Evolutionary conservation across 2,329 filamentous ascomycete genomes (phyloP).

Genomic region (Venturia nashicola): DNA sequence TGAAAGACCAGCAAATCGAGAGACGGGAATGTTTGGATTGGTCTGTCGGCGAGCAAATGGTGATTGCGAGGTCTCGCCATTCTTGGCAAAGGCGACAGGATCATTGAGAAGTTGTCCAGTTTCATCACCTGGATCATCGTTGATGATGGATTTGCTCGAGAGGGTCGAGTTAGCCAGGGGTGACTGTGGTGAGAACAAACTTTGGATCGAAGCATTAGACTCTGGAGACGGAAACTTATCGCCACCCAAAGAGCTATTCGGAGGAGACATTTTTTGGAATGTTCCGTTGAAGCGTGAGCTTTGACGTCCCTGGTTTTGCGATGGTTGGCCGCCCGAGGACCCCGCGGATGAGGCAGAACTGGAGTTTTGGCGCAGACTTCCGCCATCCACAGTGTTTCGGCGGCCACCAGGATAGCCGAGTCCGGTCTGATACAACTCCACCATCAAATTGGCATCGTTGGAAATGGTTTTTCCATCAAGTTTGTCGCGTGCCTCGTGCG

Average conservation of each 20-base stretch:
- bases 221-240: slow-evolving; percentile 44
- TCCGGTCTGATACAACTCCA: slow-evolving; percentile 38
- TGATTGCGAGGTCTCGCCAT: slow-evolving; percentile 36
- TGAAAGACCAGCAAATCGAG: slow-evolving; percentile 56
- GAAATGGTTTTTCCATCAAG: slow-evolving; percentile 49
- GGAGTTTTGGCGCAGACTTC: slow-evolving; percentile 28
- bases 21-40: slow-evolving; percentile 57
- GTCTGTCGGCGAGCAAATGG: slow-evolving; percentile 52
- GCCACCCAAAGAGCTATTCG: slow-evolving; percentile 40
- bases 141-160: slow-evolving; percentile 61
- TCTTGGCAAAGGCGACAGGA: slow-evolving; percentile 62
- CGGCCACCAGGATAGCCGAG: slow-evolving; percentile 30
- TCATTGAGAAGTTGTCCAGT: slow-evolving; percentile 61
- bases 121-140: slow-evolving; percentile 56
- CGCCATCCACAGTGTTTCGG: slow-evolving; percentile 43
- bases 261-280: slow-evolving; percentile 51
- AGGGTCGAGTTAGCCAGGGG: slow-evolving; percentile 57
- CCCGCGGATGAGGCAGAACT: slow-evolving; percentile 29
- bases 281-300: slow-evolving; percentile 48
- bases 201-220: slow-evolving; percentile 42
- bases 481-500: slow-evolving; percentile 46
- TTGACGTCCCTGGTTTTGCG: slow-evolving; percentile 31
- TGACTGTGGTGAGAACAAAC: slow-evolving; percentile 60
- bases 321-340: slow-evolving; percentile 32
- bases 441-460: slow-evolving; percentile 46